Conservation (phyloP, 768 basidiomycete genomes). For the Suillus subaureus region DNA sequence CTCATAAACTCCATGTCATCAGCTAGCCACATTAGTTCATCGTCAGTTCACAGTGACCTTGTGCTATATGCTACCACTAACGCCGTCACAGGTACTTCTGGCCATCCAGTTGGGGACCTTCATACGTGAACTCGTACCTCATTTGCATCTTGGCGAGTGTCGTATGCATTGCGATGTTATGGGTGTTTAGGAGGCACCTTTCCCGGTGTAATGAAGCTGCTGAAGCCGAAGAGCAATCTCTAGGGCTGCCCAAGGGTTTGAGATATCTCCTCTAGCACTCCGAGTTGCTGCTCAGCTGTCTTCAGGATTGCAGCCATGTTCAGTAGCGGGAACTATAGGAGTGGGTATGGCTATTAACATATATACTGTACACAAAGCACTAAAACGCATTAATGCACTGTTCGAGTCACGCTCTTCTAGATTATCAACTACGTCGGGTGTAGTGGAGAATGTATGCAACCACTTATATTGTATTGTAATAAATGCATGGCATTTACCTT, state of each 20-base stretch:
- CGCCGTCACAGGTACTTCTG: conserved; percentile 53
- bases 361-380: not conserved
- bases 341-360: not conserved
- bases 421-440: not conserved
- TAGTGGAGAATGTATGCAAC: not conserved
- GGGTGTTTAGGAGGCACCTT: conserved; percentile 47
- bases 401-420: not conserved
- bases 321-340: not conserved
- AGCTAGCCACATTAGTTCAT: conserved; percentile 78
- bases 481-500: no score
- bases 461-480: not conserved
- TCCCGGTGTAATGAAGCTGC: conserved; percentile 39
- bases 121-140: conserved; percentile 67
- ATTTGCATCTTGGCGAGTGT: conserved; percentile 67
- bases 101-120: conserved; percentile 69
- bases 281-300: not conserved
- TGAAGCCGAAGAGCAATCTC: conserved; percentile 39
- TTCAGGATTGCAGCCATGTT: not conserved
- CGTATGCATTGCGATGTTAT: conserved; percentile 49
- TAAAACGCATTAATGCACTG: not conserved
- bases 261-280: conserved; percentile 45
- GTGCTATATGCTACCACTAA: not conserved
- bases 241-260: conserved; percentile 38
- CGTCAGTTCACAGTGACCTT: conserved; percentile 47
- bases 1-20: conserved; percentile 78